These are phyloP conservation scores for Leccinum fibrillosum DNA, from an alignment of 768 basidiomycete species.

Conservation along the genomic window DNA sequence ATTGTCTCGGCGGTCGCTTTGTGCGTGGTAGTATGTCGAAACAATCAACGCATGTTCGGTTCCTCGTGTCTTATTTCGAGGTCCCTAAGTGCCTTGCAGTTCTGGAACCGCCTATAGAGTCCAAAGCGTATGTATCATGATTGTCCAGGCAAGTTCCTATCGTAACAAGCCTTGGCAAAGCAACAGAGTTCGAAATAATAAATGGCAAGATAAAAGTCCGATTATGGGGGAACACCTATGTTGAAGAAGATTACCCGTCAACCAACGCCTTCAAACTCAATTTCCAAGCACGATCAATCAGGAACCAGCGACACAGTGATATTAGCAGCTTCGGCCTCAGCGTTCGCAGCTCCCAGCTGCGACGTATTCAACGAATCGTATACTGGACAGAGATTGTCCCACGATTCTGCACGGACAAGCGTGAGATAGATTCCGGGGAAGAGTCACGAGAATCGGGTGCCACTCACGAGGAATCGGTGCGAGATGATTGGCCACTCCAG, in stretches of 20 bases:
- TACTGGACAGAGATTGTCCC: slow-evolving; percentile 25
- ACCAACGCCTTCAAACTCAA: background rate
- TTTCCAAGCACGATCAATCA: background rate
- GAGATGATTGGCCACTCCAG: slow-evolving; percentile 13
- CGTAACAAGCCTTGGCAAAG: background rate
- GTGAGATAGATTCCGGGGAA: background rate
- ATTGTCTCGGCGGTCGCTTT: background rate
- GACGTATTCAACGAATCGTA: slow-evolving; percentile 16
- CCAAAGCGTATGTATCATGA: background rate
- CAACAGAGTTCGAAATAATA: background rate
- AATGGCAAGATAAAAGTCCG: background rate
- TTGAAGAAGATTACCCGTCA: background rate
- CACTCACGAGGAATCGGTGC: slow-evolving; percentile 16
- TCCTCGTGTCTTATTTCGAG: background rate
- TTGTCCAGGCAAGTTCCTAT: background rate
- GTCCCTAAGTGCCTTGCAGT: background rate
- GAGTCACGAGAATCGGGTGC: background rate
- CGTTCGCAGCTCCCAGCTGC: slow-evolving; percentile 21
- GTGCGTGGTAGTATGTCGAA: background rate
- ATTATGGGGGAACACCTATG: background rate
- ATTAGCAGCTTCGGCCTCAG: slow-evolving; percentile 18
- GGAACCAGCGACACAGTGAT: slow-evolving; percentile 18
- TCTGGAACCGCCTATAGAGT: background rate
- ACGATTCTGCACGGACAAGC: slow-evolving; percentile 14
- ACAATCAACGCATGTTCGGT: no score